Conservation (phyloP, 441 rosid genomes). For the Populus trichocarpa region DNA sequence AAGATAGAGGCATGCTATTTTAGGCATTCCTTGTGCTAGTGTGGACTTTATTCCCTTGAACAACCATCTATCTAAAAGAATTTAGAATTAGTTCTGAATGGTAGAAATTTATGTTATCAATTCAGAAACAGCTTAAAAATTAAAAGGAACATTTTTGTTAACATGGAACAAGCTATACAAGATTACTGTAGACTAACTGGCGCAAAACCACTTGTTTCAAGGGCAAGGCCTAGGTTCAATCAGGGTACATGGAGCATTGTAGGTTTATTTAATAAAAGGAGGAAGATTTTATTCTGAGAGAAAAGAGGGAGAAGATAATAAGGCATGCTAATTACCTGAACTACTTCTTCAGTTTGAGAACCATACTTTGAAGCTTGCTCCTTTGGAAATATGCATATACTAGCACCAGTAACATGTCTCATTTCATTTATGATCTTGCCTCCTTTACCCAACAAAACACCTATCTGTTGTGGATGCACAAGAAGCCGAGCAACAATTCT, state of each 20-base stretch:
- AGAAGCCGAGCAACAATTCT: not conserved
- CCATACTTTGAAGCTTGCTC: not conserved
- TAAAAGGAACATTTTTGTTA: not conserved
- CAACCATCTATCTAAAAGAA: no score
- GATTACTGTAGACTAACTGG: not conserved
- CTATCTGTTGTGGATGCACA: not conserved
- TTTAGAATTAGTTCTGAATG: not conserved
- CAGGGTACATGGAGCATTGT: not conserved
- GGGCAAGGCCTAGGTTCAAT: not conserved
- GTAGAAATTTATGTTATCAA: not conserved
- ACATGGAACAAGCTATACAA: not conserved
- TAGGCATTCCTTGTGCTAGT: not conserved
- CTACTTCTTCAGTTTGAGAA: not conserved
- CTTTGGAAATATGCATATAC: not conserved
- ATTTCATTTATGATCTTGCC: not conserved
- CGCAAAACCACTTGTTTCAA: not conserved
- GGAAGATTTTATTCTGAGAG: no score
- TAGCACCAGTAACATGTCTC: not conserved
- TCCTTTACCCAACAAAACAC: not conserved
- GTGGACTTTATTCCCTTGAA: not conserved
- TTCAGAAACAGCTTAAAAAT: not conserved
- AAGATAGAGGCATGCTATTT: not conserved
- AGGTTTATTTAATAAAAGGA: not conserved
- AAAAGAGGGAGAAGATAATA: not conserved
- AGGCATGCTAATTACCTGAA: not conserved